A percentile compares a stretch with the other conserved stretches of the same genome.
Conservation (phyloP, 495 filamentous ascomycete genomes). For the Rostrohypoxylon terebratum region DNA sequence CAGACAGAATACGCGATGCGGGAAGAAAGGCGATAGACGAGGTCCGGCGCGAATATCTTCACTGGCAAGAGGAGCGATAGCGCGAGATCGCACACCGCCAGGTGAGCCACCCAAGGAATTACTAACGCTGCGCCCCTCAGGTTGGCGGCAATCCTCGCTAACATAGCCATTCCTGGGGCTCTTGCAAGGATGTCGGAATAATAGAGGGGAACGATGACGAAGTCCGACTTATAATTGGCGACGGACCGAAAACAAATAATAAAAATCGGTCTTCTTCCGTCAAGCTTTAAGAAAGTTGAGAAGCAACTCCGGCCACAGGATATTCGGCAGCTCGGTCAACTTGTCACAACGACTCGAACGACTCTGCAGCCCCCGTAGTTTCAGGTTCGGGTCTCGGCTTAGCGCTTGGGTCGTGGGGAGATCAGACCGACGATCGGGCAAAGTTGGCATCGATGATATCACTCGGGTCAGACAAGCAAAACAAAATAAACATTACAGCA, state of each 20-base stretch:
- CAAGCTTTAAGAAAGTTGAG: slow-evolving; percentile 1
- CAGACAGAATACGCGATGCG: slow-evolving; percentile 62
- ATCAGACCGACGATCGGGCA: slow-evolving; percentile 17
- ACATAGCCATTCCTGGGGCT: slow-evolving; percentile 36
- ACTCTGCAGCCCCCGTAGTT: slow-evolving; percentile 20
- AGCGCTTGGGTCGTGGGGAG: neutral
- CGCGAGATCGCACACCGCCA: slow-evolving; percentile 62
- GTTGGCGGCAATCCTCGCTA: slow-evolving; percentile 40
- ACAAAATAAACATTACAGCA: slow-evolving; percentile 17
- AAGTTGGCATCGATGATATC: neutral
- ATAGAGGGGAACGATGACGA: neutral
- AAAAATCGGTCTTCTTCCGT: neutral
- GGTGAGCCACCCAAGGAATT: slow-evolving; percentile 61
- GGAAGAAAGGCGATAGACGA: slow-evolving; percentile 63
- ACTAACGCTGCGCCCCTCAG: slow-evolving; percentile 59
- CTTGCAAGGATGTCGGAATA: neutral
- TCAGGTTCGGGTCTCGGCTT: slow-evolving; percentile 16
- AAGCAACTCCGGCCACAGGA: slow-evolving; percentile 1
- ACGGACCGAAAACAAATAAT: slow-evolving; percentile 1
- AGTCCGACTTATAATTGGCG: neutral
- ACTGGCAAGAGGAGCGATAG: slow-evolving; percentile 65
- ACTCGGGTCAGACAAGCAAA: slow-evolving; percentile 12
- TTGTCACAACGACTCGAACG: neutral
- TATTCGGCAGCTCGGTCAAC: neutral
- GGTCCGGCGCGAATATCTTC: slow-evolving; percentile 58